These are phyloP conservation scores for Parsonsia alboflavescens DNA, from an alignment of 257 asterid genomes.

Conservation along the genomic window DNA sequence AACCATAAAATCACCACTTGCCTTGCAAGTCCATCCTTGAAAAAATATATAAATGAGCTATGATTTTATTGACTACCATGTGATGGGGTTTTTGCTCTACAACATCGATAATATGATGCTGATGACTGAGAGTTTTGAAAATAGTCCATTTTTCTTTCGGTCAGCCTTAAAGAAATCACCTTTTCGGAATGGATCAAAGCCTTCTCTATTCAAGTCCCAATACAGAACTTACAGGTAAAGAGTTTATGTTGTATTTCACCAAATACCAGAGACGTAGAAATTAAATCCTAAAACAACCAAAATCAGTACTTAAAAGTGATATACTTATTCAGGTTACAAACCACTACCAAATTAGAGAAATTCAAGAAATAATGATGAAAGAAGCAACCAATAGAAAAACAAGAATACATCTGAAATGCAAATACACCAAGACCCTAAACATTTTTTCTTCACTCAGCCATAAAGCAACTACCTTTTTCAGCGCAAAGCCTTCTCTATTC, in stretches of 20 bases:
- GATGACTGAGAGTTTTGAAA: background rate
- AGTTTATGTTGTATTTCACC: background rate
- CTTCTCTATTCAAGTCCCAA: background rate
- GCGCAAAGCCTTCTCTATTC: background rate
- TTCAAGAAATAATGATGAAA: background rate
- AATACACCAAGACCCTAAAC: background rate
- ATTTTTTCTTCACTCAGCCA: background rate
- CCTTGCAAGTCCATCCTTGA: background rate
- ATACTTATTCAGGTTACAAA: no score
- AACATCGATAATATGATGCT: background rate
- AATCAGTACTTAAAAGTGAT: background rate
- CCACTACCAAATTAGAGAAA: background rate
- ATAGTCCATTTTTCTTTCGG: background rate
- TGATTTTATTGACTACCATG: background rate
- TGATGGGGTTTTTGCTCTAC: background rate
- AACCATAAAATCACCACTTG: background rate
- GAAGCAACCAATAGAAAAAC: background rate
- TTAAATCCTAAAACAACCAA: background rate
- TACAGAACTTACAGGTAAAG: background rate
- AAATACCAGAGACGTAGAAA: background rate
- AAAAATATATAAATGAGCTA: background rate
- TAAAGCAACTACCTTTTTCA: slow-evolving; percentile 1
- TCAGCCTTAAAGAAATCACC: background rate
- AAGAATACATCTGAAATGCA: background rate
- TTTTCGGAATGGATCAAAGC: background rate